These are phyloP conservation scores for Spatholobus suberectus DNA, from an alignment of 306 rosid species.

Conservation along the genomic window DNA sequence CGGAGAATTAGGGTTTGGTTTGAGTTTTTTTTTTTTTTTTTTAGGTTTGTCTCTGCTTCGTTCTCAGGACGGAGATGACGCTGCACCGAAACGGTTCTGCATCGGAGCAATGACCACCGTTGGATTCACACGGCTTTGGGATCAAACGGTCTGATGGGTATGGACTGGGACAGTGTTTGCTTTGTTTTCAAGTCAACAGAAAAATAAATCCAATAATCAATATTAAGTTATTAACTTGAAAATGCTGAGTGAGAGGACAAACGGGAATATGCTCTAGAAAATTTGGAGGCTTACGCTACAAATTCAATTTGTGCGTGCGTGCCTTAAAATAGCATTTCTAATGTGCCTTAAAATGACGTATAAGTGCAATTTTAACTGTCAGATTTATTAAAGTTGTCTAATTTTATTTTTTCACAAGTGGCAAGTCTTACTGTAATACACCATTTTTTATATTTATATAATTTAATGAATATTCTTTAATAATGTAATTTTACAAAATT, in stretches of 20 bases:
- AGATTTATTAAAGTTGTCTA: background rate
- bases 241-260: background rate
- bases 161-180: slow-evolving; percentile 12
- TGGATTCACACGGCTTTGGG: background rate
- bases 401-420: background rate
- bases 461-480: background rate
- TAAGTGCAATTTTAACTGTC: background rate
- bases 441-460: background rate
- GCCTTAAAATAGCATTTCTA: background rate
- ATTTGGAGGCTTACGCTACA: background rate
- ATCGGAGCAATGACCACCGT: slow-evolving; percentile 35
- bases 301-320: background rate
- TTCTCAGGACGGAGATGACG: slow-evolving; percentile 52
- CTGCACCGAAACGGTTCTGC: slow-evolving; percentile 33
- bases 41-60: slow-evolving; percentile 38
- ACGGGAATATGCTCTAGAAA: slow-evolving; percentile 19
- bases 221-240: background rate
- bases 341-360: too few species aligned
- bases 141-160: slow-evolving; percentile 36
- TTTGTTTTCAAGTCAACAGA: slow-evolving; percentile 41
- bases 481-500: background rate
- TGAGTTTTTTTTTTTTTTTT: background rate
- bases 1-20: slow-evolving; percentile 41
- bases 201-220: background rate
- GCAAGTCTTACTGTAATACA: background rate